Conservation (phyloP, 2,329 filamentous ascomycete species). For the Trichoderma sp. region DNA sequence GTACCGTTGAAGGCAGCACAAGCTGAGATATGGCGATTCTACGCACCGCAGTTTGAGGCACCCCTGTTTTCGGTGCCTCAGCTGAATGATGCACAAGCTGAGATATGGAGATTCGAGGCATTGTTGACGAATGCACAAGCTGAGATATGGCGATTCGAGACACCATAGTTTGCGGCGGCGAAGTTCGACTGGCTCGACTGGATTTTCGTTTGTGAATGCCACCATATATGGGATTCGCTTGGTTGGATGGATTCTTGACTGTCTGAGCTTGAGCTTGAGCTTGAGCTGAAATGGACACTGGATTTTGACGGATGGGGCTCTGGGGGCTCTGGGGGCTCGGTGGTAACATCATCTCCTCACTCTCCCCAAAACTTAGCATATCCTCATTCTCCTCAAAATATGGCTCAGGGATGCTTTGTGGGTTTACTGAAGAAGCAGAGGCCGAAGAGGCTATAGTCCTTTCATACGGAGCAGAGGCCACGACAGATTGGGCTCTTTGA, state of each 20-base stretch:
- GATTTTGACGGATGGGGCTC: background rate
- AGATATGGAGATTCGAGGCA: background rate
- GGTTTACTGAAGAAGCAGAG: background rate
- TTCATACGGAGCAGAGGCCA: background rate
- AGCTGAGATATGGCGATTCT: background rate
- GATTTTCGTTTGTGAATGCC: background rate
- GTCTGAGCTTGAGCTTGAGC: background rate
- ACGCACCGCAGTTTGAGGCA: background rate
- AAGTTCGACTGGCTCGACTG: background rate
- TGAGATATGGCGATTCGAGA: background rate
- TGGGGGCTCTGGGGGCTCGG: background rate
- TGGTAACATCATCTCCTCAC: background rate
- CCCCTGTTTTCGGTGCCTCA: background rate
- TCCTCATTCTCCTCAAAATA: accelerated
- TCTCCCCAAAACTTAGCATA: background rate
- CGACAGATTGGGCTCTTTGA: background rate
- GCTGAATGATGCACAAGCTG: background rate
- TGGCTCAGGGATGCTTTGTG: background rate
- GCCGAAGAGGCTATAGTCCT: too few relatives aligned
- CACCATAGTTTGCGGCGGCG: background rate
- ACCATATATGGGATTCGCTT: background rate
- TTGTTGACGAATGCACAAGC: background rate
- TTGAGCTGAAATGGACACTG: background rate
- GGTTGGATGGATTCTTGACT: background rate
- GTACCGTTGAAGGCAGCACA: background rate